A percentile compares a stretch with the other conserved stretches of the same genome.
These are phyloP conservation scores for Cicer yamashitae DNA, from an alignment of 306 rosid genomes.

Conservation along the genomic window DNA sequence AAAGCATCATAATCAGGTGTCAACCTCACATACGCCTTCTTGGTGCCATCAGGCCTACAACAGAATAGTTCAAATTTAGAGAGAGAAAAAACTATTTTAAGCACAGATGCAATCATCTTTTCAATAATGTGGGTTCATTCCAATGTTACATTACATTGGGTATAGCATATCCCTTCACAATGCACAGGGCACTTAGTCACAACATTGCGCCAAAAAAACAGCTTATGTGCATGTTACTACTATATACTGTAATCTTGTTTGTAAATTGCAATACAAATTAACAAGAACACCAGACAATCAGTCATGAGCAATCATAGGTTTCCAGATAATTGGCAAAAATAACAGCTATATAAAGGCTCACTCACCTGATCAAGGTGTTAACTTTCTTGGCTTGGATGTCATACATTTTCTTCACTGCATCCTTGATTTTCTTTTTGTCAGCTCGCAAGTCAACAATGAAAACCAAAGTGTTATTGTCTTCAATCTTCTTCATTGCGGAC, in stretches of 20 bases:
- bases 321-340: neutral
- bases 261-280: neutral
- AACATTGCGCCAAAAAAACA: neutral
- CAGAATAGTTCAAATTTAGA: constrained; percentile 5
- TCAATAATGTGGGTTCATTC: neutral
- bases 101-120: neutral
- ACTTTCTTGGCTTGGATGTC: constrained; percentile 93
- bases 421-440: constrained; percentile 92
- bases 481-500: constrained; percentile 92
- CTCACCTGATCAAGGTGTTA: constrained; percentile 81
- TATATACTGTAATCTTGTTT: neutral
- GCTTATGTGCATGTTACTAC: neutral
- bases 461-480: constrained; percentile 87
- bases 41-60: constrained; percentile 92
- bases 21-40: constrained; percentile 89
- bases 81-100: neutral
- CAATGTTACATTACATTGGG: neutral
- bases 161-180: neutral
- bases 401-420: constrained; percentile 86
- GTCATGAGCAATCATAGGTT: neutral
- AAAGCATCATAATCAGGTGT: constrained; percentile 90
- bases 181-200: neutral
- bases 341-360: constrained; percentile 22
- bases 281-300: neutral
- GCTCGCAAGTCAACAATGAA: constrained; percentile 88